phyloP scores from a whole-genome alignment of 1,284 basidiomycete species.

The Ceratobasidium sp. region DNA sequence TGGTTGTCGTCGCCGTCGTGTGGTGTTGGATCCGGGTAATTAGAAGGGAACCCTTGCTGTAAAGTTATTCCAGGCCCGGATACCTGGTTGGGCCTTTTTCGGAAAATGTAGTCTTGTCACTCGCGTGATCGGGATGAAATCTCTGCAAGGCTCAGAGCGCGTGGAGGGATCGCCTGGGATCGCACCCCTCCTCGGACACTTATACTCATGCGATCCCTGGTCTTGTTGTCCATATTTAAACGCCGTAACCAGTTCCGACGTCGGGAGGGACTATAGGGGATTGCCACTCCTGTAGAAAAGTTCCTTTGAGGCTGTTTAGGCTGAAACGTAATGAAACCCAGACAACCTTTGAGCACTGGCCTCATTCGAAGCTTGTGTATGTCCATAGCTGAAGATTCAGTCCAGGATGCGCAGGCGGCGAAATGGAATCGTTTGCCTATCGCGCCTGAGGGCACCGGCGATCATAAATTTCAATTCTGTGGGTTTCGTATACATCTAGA shows the following conservation, averaged over 20 bases:
- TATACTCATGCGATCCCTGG: neutral
- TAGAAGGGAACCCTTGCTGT: conserved; percentile 14
- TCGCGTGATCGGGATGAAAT: conserved; percentile 13
- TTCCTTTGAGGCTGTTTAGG: too few relatives aligned
- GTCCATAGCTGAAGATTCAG: too few relatives aligned
- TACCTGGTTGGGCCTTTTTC: conserved; percentile 14
- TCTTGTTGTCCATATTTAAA: neutral
- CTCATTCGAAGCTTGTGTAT: too few relatives aligned
- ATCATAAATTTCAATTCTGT: too few relatives aligned
- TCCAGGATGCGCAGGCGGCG: too few relatives aligned
- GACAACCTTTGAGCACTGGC: too few relatives aligned
- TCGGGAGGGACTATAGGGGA: neutral
- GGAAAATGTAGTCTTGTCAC: conserved; percentile 13
- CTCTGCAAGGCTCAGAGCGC: neutral
- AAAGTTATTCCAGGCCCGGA: conserved; percentile 39
- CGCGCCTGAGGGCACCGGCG: too few relatives aligned
- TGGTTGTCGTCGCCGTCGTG: conserved; percentile 31
- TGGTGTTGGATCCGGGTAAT: conserved; percentile 30
- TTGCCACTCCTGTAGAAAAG: too few relatives aligned
- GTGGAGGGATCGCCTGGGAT: conserved; percentile 25
- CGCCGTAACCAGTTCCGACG: conserved; percentile 4
- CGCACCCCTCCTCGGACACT: neutral
- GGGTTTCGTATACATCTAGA: too few relatives aligned
- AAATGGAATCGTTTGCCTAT: too few relatives aligned
- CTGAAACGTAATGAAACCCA: too few relatives aligned